Evolutionary conservation across 306 rosid genomes (phyloP), one percentile per base, ranked within the genome.

Genomic region (Fragaria ananassa): DNA sequence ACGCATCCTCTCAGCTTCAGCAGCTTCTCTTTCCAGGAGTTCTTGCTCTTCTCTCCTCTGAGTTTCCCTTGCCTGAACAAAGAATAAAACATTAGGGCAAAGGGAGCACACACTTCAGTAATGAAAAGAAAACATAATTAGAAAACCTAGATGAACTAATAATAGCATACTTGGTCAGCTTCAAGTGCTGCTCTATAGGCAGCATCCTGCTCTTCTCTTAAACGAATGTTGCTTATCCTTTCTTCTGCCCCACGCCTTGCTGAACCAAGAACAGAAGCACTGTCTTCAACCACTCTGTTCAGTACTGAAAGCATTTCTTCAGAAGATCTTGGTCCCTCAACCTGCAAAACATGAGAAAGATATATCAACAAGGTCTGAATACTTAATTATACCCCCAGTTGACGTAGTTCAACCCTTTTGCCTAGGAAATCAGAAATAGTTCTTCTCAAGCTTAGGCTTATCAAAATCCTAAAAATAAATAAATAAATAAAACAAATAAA

Each of bases 171-270:
- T 87, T 91, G 99, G 88, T 95, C 99, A 47, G 99, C 97, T 89
- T 95, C 97, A 73, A 95, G 99, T 42, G 99, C 97, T 54, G 97
- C 97, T 87, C 96, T 88, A 78, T 84, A 96, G 50, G 99, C 99
- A 81, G 99, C 98, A 92, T 92, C 99, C 86, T 95, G 98, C 88
- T 96, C 99, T 86, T 96, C 98, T 79, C 99, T 92, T 82, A 96
- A 85, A 45, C 88, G 93, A 74, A 69, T 60, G 80, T 92, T 92
- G 73, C 64, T 92, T 68, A 66, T 83, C 78, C 99, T 89, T 91
- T 96, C 98, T 87, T 96, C 99, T 62, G 99, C 97, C 42, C 91
- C 97, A 81, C 78, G 84, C 85, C 98, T 89, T 34, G 93, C 98
- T 1, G 93, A 50, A 74, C 87, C 92, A 81, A 96, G 93, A 82